Evolutionary conservation across 2,329 filamentous ascomycete species (phyloP).

Genomic region (Fusarium sp.): DNA sequence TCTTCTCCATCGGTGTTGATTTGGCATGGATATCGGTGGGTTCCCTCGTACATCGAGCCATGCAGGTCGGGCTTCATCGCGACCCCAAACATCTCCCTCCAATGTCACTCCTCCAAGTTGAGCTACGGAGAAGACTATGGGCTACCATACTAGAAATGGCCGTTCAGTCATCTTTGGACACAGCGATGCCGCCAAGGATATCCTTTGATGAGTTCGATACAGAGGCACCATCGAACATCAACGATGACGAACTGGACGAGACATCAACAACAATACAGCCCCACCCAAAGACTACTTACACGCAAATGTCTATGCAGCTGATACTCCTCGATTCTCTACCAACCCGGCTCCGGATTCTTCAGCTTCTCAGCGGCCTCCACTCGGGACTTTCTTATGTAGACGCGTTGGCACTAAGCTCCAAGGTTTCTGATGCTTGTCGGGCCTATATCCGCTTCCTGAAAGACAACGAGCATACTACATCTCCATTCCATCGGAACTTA

Average conservation of each 20-base stretch:
- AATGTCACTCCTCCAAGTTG: constrained; percentile 52
- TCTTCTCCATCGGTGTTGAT: constrained; percentile 56
- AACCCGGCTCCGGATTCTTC: constrained; percentile 50
- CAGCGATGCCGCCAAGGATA: constrained; percentile 54
- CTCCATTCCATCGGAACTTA: constrained; percentile 59
- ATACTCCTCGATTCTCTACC: constrained; percentile 52
- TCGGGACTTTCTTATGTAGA: constrained; percentile 51
- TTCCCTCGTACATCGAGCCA: constrained; percentile 55
- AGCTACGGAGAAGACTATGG: constrained; percentile 58
- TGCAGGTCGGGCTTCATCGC: constrained; percentile 60
- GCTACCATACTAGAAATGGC: constrained; percentile 56
- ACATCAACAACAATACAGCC: not conserved
- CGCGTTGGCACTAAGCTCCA: constrained; percentile 49
- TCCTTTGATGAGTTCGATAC: constrained; percentile 56
- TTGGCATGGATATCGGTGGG: constrained; percentile 57
- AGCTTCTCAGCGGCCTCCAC: constrained; percentile 50
- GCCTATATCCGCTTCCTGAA: constrained; percentile 36
- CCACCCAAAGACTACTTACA: constrained; percentile 22
- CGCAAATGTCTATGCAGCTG: constrained; percentile 52
- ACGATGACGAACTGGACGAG: constrained; percentile 40
- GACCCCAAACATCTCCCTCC: constrained; percentile 54
- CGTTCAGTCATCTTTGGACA: constrained; percentile 54
- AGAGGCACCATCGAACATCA: constrained; percentile 51
- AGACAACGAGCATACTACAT: constrained; percentile 25
- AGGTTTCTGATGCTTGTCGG: constrained; percentile 47